A percentile compares a stretch with the other conserved stretches of the same genome.
Conservation (phyloP, 495 filamentous ascomycete species). For the Coniosporium apollinis region DNA sequence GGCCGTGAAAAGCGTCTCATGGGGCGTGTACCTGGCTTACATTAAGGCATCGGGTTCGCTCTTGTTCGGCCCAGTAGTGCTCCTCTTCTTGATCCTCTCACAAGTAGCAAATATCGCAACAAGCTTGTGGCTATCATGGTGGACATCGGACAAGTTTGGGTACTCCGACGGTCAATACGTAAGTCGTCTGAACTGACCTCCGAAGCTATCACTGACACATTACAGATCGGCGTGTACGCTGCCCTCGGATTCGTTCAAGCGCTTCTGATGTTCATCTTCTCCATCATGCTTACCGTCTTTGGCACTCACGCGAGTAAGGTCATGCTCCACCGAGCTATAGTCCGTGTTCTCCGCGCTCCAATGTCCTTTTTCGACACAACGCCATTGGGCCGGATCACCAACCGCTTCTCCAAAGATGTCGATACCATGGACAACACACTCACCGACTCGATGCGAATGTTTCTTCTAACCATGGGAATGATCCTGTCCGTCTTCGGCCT, state of each 20-base stretch:
- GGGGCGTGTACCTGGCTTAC: conserved; percentile 70
- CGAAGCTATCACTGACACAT: conserved; percentile 4
- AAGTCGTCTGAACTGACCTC: conserved; percentile 7
- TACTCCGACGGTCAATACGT: conserved; percentile 49
- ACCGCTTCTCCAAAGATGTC: conserved; percentile 90
- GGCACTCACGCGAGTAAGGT: conserved; percentile 65
- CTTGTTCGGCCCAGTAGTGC: conserved; percentile 46
- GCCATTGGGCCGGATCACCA: conserved; percentile 87
- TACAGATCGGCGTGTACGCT: conserved; percentile 65
- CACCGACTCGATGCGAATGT: conserved; percentile 84
- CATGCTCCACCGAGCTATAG: conserved; percentile 75
- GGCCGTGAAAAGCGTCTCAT: conserved; percentile 63
- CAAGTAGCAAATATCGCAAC: conserved; percentile 77
- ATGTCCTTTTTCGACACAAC: conserved; percentile 98
- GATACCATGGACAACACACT: conserved; percentile 92
- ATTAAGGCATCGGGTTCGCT: conserved; percentile 61
- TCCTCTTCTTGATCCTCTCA: conserved; percentile 47
- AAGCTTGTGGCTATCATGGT: conserved; percentile 83
- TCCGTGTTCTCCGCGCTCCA: conserved; percentile 65
- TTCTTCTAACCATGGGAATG: conserved; percentile 66
- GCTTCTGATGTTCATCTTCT: conserved; percentile 62
- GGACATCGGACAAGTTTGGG: conserved; percentile 60
- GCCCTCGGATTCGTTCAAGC: conserved; percentile 55
- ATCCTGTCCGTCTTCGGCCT: conserved; percentile 58
- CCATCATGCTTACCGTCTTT: conserved; percentile 50